Conservation (phyloP, 768 basidiomycete genomes). For the Psilocybe cyanescens region DNA sequence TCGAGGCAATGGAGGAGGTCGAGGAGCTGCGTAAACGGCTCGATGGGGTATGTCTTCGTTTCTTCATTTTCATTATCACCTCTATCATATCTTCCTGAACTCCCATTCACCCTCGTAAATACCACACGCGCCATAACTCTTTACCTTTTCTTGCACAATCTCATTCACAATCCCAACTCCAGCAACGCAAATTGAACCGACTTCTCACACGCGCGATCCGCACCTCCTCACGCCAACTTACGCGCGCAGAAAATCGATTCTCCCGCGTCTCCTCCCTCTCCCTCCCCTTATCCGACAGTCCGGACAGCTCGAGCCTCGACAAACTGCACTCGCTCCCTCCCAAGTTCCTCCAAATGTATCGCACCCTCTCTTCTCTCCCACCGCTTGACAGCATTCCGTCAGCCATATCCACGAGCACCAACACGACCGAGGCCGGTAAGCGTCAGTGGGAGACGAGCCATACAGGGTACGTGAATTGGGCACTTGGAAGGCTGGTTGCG, state of each 20-base stretch:
- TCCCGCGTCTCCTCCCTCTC: slow-evolving; percentile 45
- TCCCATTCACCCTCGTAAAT: not conserved
- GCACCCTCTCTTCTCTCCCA: slow-evolving; percentile 52
- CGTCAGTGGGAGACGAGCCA: slow-evolving; percentile 78
- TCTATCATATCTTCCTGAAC: not conserved
- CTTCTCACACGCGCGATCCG: slow-evolving; percentile 57
- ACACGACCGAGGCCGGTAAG: slow-evolving; percentile 62
- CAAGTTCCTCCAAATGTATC: slow-evolving; percentile 48
- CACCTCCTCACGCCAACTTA: slow-evolving; percentile 46
- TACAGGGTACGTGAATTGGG: slow-evolving; percentile 82
- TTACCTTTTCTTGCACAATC: not conserved
- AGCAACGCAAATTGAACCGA: slow-evolving; percentile 73
- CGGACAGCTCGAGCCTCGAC: slow-evolving; percentile 37
- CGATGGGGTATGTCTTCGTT: slow-evolving; percentile 53
- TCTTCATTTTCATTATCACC: slow-evolving; percentile 5
- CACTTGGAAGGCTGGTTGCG: slow-evolving; percentile 54
- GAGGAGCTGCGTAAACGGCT: slow-evolving; percentile 68
- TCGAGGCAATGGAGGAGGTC: slow-evolving; percentile 67
- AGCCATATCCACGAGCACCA: slow-evolving; percentile 32
- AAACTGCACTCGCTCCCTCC: slow-evolving; percentile 42
- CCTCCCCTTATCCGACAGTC: slow-evolving; percentile 4
- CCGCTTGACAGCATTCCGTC: slow-evolving; percentile 41
- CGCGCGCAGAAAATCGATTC: slow-evolving; percentile 50
- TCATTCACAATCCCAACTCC: not conserved
- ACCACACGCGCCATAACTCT: not conserved